These are phyloP conservation scores for Closterium sp. DNA, from an alignment of 139 green algal species.

Conservation along the genomic window DNA sequence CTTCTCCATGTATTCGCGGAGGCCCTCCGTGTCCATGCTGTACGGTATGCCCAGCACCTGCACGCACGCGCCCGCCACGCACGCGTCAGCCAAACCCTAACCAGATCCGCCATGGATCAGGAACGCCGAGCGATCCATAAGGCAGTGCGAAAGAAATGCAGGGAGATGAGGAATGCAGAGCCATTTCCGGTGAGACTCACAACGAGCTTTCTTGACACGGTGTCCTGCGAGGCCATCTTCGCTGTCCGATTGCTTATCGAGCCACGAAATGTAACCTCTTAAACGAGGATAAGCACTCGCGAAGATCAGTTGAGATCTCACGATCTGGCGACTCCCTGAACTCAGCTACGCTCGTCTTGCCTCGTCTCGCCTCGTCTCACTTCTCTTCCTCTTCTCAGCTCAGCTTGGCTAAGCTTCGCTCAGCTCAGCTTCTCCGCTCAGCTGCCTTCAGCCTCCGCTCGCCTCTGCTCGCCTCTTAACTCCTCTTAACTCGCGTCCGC, in stretches of 20 bases:
- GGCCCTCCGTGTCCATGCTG: constrained; percentile 31
- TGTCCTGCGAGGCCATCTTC: background rate
- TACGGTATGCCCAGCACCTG: constrained; percentile 41
- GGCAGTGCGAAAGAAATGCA: too few relatives aligned
- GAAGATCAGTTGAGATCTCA: background rate
- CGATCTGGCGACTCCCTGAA: too few relatives aligned
- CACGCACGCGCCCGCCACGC: background rate
- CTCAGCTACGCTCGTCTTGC: too few relatives aligned
- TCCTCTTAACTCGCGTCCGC: too few relatives aligned
- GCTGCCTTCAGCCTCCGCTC: background rate
- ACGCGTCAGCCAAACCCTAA: background rate
- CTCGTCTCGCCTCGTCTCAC: too few relatives aligned
- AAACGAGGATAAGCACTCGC: background rate
- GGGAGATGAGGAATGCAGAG: too few relatives aligned
- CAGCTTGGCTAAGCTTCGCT: background rate
- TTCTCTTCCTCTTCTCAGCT: background rate
- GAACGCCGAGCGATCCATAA: background rate
- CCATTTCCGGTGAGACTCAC: background rate
- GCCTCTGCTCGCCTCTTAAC: too few relatives aligned
- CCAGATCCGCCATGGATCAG: background rate
- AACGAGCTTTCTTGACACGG: background rate
- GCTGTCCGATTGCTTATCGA: background rate
- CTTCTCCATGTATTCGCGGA: constrained; percentile 40
- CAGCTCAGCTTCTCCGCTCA: background rate
- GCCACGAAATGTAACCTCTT: background rate